Base-by-base conservation (phyloP, 768 basidiomycete genomes). In the Lactarius hengduanensis region DNA sequence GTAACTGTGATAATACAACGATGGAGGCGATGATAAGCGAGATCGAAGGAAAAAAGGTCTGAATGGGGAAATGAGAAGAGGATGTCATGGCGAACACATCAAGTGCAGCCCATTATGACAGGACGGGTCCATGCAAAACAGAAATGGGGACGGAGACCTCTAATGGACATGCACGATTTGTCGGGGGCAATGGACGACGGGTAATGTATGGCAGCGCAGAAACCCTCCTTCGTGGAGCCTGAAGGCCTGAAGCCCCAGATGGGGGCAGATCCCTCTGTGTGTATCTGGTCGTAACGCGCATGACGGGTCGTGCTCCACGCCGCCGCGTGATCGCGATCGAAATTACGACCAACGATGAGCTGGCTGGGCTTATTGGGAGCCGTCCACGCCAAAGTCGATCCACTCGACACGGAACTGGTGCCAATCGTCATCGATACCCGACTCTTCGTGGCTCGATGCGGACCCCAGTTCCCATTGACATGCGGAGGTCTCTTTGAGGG, bases 331-430 rank as follows among this genome's bases (percentile, higher is more conserved):
- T 47, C 50, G 11, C 22, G 45, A 47, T 47, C 45, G n/a, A n/a
- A 47, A 47, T 18, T 41, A 41, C 41, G 5, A 41, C 41, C 16
- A 26, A 53, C n/a, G 6, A 53, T 8, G 13, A 53, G 50, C 10
- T 53, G 47, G 38, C n/a, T 11, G 26, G 20, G 22, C 28, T 66
- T 40, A 62, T 36, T 8, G 34, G 6, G 57, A 15, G 22, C 50
- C 50, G 4, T 53, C 38, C 2, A 7, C 47, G 11, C 60, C 54
- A 47, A 67, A 68, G 57, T 68, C 61, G 15, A 68, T 69, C 69
- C 66, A 68, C 20, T 68, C 69, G 20, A 68, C 69, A 28, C 62
- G 69, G 59, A 69, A 69, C 40, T 62, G 67, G 34, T 60, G 58
- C 69, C 66, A 68, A 30, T 57, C 64, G 22, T 66, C 60, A 6